Conservation (phyloP, 805 yeast genomes). For the Pichia pseudocactophila region DNA sequence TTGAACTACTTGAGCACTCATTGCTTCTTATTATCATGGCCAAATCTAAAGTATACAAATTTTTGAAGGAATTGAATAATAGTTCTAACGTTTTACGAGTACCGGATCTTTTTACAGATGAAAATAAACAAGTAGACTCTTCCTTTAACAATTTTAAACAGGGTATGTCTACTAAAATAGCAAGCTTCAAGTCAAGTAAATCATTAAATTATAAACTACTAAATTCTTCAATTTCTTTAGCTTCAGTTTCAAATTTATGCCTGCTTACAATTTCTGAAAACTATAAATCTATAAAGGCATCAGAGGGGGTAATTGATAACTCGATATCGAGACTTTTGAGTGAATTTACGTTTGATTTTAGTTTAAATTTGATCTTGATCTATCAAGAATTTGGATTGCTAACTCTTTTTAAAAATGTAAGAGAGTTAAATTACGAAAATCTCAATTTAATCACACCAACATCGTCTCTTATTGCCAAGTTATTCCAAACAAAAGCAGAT, state of each 20-base stretch:
- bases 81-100: constrained; percentile 13
- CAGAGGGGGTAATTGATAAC: constrained; percentile 3
- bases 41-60: constrained; percentile 23
- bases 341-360: constrained; percentile 11
- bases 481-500: constrained; percentile 11
- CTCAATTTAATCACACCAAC: constrained; percentile 20
- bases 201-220: constrained; percentile 22
- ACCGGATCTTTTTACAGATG: constrained; percentile 2
- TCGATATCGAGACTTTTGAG: constrained; percentile 11
- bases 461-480: constrained; percentile 17
- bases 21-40: constrained; percentile 28
- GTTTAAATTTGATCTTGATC: constrained; percentile 16
- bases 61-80: constrained; percentile 14
- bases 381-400: constrained; percentile 32
- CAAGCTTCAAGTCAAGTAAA: constrained; percentile 20
- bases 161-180: constrained; percentile 20
- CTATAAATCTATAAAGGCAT: constrained; percentile 9
- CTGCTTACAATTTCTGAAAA: constrained; percentile 17
- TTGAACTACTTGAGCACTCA: constrained; percentile 20
- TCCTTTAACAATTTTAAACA: constrained; percentile 17
- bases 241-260: constrained; percentile 17
- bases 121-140: constrained; percentile 4
- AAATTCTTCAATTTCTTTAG: constrained; percentile 19
- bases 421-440: constrained; percentile 9
- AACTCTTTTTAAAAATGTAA: constrained; percentile 28